A percentile compares a stretch with the other conserved stretches of the same genome.
These are phyloP conservation scores for Endocarpon pusillum DNA, from an alignment of 495 filamentous ascomycete species.

Conservation along the genomic window DNA sequence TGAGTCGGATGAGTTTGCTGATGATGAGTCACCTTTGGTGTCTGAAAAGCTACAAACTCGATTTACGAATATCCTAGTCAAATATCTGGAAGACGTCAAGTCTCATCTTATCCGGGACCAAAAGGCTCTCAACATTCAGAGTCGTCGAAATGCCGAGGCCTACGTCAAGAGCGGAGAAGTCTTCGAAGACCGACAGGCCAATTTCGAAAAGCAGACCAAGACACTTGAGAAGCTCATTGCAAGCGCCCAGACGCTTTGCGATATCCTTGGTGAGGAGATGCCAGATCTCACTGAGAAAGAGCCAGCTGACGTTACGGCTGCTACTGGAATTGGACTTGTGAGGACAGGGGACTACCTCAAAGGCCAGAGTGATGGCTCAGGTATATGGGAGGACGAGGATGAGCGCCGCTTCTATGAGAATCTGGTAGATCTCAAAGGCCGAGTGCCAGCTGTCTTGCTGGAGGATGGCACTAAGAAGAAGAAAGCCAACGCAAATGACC, in stretches of 20 bases:
- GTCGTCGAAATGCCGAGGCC: constrained; percentile 86
- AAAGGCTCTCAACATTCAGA: constrained; percentile 64
- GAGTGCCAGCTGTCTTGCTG: constrained; percentile 80
- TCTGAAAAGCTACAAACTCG: constrained; percentile 62
- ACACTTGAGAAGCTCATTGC: constrained; percentile 76
- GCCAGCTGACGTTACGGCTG: constrained; percentile 38
- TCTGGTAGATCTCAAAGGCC: constrained; percentile 83
- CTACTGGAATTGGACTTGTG: constrained; percentile 76
- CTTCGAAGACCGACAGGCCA: constrained; percentile 92
- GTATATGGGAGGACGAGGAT: constrained; percentile 98
- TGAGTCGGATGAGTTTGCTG: constrained; percentile 16
- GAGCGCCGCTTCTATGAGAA: constrained; percentile 97
- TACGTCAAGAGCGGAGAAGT: constrained; percentile 98
- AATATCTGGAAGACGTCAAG: constrained; percentile 91
- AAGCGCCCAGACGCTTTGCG: constrained; percentile 82
- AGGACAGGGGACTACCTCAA: constrained; percentile 87
- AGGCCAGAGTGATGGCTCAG: constrained; percentile 77
- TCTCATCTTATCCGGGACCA: constrained; percentile 77
- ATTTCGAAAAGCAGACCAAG: constrained; percentile 85
- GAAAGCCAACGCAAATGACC: constrained; percentile 48
- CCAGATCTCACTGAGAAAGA: constrained; percentile 78
- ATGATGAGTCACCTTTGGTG: constrained; percentile 52
- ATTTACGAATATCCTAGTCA: constrained; percentile 72
- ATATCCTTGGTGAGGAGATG: constrained; percentile 84
- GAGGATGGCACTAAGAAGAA: constrained; percentile 97